Conservation (phyloP, 257 asterid species). For the Penstemon eatonii region DNA sequence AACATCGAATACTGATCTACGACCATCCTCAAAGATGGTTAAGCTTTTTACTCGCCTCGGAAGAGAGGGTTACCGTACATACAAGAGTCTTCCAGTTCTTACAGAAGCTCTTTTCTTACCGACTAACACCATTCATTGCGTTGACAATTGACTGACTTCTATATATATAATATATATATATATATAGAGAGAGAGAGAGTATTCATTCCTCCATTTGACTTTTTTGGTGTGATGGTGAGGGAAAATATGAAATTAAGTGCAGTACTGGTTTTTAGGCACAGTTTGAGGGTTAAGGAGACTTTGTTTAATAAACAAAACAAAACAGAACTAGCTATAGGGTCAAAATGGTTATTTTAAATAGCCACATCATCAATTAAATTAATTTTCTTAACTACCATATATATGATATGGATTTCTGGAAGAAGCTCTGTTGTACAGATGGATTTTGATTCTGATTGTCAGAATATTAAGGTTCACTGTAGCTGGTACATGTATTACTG, state of each 20-base stretch:
- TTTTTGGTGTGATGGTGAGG: slow-evolving; percentile 25
- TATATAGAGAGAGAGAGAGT: too few species aligned
- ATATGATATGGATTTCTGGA: slow-evolving; percentile 16
- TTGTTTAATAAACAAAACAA: not conserved
- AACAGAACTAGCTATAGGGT: slow-evolving; percentile 18
- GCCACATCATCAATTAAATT: not conserved
- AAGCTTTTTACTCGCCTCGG: too few species aligned
- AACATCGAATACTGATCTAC: too few species aligned
- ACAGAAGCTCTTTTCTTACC: too few species aligned
- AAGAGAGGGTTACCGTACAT: too few species aligned
- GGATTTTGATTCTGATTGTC: slow-evolving; percentile 27
- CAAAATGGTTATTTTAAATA: slow-evolving; percentile 17
- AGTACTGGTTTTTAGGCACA: slow-evolving; percentile 34
- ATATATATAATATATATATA: not conserved
- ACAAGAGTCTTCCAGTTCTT: too few species aligned
- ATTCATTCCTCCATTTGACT: slow-evolving; percentile 27
- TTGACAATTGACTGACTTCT: slow-evolving; percentile 12
- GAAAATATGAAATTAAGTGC: slow-evolving; percentile 16
- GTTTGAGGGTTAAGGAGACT: slow-evolving; percentile 46
- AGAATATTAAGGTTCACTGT: slow-evolving; percentile 24
- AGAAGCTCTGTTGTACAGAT: slow-evolving; percentile 16
- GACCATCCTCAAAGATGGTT: too few species aligned
- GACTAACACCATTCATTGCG: slow-evolving; percentile 27
- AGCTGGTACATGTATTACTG: slow-evolving; percentile 31
- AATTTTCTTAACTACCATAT: not conserved